Conservation (phyloP, 2,329 filamentous ascomycete genomes). For the Emericellopsis cladophorae region DNA sequence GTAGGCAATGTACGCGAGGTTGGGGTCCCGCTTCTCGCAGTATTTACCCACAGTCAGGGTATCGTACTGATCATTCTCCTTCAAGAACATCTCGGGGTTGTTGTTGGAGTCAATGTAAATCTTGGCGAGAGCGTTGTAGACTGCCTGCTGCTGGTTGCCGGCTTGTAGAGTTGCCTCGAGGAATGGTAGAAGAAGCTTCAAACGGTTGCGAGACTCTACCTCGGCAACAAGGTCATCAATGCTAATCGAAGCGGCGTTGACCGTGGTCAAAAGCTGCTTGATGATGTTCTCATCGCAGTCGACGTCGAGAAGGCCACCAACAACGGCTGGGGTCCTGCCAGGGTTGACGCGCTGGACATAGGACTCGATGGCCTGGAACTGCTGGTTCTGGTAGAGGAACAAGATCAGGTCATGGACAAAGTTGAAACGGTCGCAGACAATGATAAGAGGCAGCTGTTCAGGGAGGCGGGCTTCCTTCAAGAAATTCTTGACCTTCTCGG, state of each 20-base stretch:
- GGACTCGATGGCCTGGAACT: constrained; percentile 96
- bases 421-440: constrained; percentile 98
- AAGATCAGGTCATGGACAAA: constrained; percentile 95
- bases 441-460: constrained; percentile 92
- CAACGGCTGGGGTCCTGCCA: constrained; percentile 75
- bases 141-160: constrained; percentile 90
- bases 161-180: constrained; percentile 80
- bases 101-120: constrained; percentile 99
- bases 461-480: constrained; percentile 87
- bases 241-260: constrained; percentile 73
- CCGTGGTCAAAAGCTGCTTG: constrained; percentile 76
- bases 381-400: constrained; percentile 96
- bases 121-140: constrained; percentile 95
- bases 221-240: constrained; percentile 90
- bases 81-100: constrained; percentile 92
- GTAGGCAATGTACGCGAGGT: constrained; percentile 89
- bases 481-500: constrained; percentile 98
- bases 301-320: constrained; percentile 88
- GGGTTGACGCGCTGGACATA: constrained; percentile 98
- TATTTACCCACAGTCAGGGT: constrained; percentile 89
- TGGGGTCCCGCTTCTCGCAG: constrained; percentile 96
- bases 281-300: constrained; percentile 96
- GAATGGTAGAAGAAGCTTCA: constrained; percentile 94
- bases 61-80: constrained; percentile 95
- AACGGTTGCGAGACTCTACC: constrained; percentile 88